Evolutionary conservation across 257 asterid species (phyloP).

Genomic region (Solanum pimpinellifolium): DNA sequence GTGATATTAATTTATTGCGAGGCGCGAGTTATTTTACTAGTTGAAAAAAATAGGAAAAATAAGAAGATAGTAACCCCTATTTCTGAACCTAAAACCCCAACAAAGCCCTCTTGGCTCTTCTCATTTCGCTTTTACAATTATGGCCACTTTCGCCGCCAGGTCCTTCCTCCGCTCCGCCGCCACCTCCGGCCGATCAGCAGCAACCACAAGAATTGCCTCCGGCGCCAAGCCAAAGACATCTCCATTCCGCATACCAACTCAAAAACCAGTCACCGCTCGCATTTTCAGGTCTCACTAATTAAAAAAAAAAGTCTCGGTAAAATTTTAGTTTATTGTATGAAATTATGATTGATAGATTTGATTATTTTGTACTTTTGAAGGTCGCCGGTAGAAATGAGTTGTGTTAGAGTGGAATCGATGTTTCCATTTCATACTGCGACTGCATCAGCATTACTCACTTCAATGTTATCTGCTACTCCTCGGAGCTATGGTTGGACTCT

Average conservation of each 20-base stretch:
- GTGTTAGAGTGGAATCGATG: slow-evolving; percentile 5
- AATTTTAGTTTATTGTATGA: neutral
- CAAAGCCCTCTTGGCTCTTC: neutral
- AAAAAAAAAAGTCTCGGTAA: neutral
- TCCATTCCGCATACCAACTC: slow-evolving; percentile 3
- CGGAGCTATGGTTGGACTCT: slow-evolving; percentile 14
- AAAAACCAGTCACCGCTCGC: slow-evolving; percentile 4
- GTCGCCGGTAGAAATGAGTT: slow-evolving; percentile 16
- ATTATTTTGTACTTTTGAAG: neutral
- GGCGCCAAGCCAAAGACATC: slow-evolving; percentile 1
- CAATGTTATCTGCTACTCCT: slow-evolving; percentile 14
- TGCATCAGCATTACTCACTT: slow-evolving; percentile 15
- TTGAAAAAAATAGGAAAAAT: too few species aligned
- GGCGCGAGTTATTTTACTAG: too few species aligned
- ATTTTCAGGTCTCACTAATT: slow-evolving; percentile 6
- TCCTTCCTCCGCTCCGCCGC: slow-evolving; percentile 10
- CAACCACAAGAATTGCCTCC: neutral
- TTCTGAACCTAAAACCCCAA: neutral
- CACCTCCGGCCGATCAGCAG: neutral
- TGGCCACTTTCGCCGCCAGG: slow-evolving; percentile 8
- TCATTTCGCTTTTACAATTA: neutral
- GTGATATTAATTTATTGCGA: too few species aligned
- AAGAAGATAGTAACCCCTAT: neutral
- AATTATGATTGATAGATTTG: neutral
- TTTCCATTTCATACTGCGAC: slow-evolving; percentile 13